Percentiles rank a stretch among this genome's conserved stretches.
These are phyloP conservation scores for Starmerella vaccinii DNA, from an alignment of 805 yeast genomes.

Conservation along the genomic window DNA sequence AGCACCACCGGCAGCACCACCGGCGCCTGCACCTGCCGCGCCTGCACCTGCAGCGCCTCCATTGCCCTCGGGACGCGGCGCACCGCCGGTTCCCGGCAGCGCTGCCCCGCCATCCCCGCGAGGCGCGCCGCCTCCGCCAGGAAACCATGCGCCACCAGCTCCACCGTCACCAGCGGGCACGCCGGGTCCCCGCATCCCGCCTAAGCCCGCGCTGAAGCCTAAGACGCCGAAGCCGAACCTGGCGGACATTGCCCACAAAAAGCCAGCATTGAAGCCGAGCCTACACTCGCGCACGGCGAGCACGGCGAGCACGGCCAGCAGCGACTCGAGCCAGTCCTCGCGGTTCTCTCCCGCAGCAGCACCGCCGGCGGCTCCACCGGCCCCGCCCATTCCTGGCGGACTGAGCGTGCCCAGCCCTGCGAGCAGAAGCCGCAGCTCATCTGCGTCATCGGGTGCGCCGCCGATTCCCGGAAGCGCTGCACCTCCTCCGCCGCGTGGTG, in stretches of 20 bases:
- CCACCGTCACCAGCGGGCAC: not conserved
- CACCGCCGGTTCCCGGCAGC: slow-evolving; percentile 8
- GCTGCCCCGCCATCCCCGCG: slow-evolving; percentile 10
- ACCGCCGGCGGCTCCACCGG: slow-evolving; percentile 5
- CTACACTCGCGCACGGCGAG: slow-evolving; percentile 11
- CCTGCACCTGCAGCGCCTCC: slow-evolving; percentile 9
- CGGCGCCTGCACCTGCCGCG: slow-evolving; percentile 6
- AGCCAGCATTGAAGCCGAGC: slow-evolving; percentile 12
- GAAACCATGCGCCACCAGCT: not conserved
- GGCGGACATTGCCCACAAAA: slow-evolving; percentile 17
- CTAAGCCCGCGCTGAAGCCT: slow-evolving; percentile 16
- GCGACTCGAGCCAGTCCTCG: slow-evolving; percentile 13
- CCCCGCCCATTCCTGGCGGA: not conserved
- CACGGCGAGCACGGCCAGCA: slow-evolving; percentile 10
- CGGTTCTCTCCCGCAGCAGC: not conserved
- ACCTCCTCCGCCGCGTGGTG: slow-evolving; percentile 1
- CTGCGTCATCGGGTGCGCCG: slow-evolving; percentile 7
- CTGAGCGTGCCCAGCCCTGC: slow-evolving; percentile 4
- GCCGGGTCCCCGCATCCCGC: slow-evolving; percentile 11
- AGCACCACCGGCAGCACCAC: slow-evolving; percentile 9
- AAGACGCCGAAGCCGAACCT: slow-evolving; percentile 17
- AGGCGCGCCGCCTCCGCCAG: not conserved
- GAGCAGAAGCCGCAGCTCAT: not conserved
- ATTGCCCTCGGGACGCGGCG: slow-evolving; percentile 14
- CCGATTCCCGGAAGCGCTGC: slow-evolving; percentile 14